Conservation (phyloP, 768 basidiomycete genomes). For the Pleurotus sapidus region DNA sequence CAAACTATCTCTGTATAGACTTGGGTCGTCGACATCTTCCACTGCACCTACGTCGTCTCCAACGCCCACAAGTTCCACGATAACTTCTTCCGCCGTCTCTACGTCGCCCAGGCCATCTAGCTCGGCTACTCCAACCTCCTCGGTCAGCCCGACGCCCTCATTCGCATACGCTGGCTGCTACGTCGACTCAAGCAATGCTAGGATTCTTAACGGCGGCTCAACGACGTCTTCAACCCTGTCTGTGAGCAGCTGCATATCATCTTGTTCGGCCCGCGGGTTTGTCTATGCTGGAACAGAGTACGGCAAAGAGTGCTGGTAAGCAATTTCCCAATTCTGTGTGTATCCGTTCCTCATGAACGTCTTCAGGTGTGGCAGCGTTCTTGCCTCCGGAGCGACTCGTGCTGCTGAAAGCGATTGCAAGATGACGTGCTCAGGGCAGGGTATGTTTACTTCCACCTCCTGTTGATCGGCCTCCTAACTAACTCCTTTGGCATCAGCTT, state of each 20-base stretch:
- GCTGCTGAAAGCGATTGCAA: conserved; percentile 24
- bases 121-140: no score
- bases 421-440: conserved; percentile 27
- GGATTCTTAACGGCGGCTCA: background rate
- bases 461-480: no score
- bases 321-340: background rate
- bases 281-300: conserved; percentile 29
- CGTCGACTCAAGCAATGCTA: background rate
- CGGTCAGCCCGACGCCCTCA: background rate
- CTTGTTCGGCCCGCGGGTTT: conserved; percentile 23
- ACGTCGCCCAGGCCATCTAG: background rate
- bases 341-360: background rate
- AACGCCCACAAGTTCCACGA: background rate
- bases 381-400: conserved; percentile 11
- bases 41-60: background rate
- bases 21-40: background rate
- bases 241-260: conserved; percentile 24
- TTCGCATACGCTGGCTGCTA: background rate
- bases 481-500: conserved; percentile 12
- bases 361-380: background rate
- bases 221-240: conserved; percentile 15
- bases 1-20: no score
- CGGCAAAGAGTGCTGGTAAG: conserved; percentile 29
- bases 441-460: conserved; percentile 14
- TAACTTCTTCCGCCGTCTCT: background rate